Evolutionary conservation across 768 basidiomycete species (phyloP).

Genomic region (Tricholoma sp.): DNA sequence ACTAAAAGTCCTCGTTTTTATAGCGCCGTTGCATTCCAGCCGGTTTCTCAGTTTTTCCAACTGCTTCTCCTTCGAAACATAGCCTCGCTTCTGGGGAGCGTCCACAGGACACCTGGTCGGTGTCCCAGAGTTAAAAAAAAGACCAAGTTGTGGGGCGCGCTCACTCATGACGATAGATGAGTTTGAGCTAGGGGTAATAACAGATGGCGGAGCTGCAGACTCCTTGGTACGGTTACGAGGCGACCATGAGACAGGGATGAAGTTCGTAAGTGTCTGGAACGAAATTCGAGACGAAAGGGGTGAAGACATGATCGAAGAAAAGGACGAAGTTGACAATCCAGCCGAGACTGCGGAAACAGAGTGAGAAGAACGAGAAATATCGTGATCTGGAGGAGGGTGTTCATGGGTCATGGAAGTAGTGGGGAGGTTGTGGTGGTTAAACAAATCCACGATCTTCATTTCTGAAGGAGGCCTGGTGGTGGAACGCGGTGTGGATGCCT

Average conservation of each 20-base stretch:
- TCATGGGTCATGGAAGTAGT: constrained; percentile 11
- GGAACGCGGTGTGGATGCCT: constrained; percentile 22
- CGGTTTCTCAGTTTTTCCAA: constrained; percentile 55
- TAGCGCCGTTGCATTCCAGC: constrained; percentile 38
- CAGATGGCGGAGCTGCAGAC: constrained; percentile 12
- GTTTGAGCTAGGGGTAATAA: background rate
- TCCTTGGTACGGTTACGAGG: constrained; percentile 29
- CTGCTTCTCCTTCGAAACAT: constrained; percentile 62
- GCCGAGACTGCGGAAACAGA: constrained; percentile 4
- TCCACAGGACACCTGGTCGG: background rate
- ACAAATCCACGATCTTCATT: constrained; percentile 36
- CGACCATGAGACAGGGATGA: constrained; percentile 53
- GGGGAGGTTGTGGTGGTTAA: constrained; percentile 21
- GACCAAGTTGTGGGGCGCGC: background rate
- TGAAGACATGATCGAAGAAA: constrained; percentile 46
- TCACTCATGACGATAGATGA: background rate
- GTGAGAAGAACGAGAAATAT: constrained; percentile 5
- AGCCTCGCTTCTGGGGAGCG: constrained; percentile 27
- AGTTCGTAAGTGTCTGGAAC: constrained; percentile 54
- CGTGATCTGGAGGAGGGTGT: constrained; percentile 15
- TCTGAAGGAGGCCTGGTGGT: constrained; percentile 24
- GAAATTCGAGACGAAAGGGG: constrained; percentile 53
- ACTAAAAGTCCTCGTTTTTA: constrained; percentile 22
- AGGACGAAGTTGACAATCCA: constrained; percentile 28
- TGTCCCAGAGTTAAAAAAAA: background rate